phyloP scores from a whole-genome alignment of 192 early-diverging fungal species.

The Obelidium mucronatum region DNA sequence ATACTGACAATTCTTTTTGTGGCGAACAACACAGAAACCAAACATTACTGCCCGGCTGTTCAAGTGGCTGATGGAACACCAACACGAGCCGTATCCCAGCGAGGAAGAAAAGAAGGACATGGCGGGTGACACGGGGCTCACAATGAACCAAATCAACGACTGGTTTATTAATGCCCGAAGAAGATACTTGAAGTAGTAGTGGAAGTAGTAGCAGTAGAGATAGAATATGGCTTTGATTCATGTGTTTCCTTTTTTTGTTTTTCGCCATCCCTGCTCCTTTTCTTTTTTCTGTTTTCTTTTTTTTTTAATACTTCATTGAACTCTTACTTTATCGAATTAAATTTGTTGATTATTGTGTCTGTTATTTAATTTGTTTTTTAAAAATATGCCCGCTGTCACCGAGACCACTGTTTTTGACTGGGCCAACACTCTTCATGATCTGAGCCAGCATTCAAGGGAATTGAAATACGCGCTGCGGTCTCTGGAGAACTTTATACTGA shows the following conservation, averaged over 20 bases:
- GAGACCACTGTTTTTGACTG: not conserved
- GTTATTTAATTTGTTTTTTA: not conserved
- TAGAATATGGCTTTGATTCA: not conserved
- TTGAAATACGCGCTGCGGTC: not conserved
- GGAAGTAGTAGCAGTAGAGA: not conserved
- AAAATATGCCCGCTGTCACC: not conserved
- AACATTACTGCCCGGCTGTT: slow-evolving; percentile 58
- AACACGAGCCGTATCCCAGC: slow-evolving; percentile 71
- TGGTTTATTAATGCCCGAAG: slow-evolving; percentile 81
- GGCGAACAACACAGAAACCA: slow-evolving; percentile 26
- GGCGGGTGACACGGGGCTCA: slow-evolving; percentile 60
- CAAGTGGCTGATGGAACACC: slow-evolving; percentile 69
- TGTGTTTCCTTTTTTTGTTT: not conserved
- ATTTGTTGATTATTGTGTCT: too few species aligned
- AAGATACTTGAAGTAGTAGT: slow-evolving; percentile 40
- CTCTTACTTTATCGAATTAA: too few species aligned
- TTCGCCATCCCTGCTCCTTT: not conserved
- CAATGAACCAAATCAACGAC: slow-evolving; percentile 74
- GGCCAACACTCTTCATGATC: not conserved
- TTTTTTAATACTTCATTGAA: not conserved
- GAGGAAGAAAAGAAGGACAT: slow-evolving; percentile 69
- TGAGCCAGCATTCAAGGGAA: not conserved
- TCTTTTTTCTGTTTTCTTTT: not conserved
- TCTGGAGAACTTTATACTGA: not conserved
- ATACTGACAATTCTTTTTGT: not conserved